Base-by-base conservation (phyloP, 139 green algal genomes). In the Pseudopediastrum boryanum region DNA sequence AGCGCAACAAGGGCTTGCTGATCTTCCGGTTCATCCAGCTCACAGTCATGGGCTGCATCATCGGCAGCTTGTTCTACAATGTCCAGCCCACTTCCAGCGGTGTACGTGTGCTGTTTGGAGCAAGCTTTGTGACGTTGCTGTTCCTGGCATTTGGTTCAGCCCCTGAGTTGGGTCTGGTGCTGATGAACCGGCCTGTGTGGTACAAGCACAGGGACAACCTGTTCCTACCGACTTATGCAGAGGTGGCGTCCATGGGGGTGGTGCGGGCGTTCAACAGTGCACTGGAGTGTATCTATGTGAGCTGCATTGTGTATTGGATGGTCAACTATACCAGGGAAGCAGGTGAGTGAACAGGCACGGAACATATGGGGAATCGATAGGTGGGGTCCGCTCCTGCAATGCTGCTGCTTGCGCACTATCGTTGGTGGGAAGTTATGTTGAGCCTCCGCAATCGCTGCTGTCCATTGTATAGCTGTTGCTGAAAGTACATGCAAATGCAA, bases 191-290 rank as follows among this genome's bases (percentile, higher is more conserved):
- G 29, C 46, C 68, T 9, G 83, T 97, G 9, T 96, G 92, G 78
- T 97, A 89, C 88, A 96, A 96, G 86, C 92, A 96, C 65, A 79
- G 91, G 7, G 84, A 95, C 84, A 86, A 88, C 78, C 48, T 83
- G 51, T 93, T 97, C 78, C 94, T 91, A 63, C 83, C 89, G 1
- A 44, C 91, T 4, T 85, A 56, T 46, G 77, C 74, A 10, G 94
- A 82, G 41, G 46, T 61, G 7, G 54, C 85, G 4, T 79, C 79
- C 10, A 80, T 85, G 63, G 77, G 78, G 4, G 2, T 76, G 4
- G 51, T 85, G 38, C 85, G 86, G 58, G 71, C 95, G 1, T 85
- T 89, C 2, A 86, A 88, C 54, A 84, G 77, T 21, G 59, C 87
- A 12, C n/a, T 92, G 9, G 84, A 93, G 58, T 62, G 78, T 6